Evolutionary conservation across 257 asterid genomes (phyloP), one percentile per base, ranked within the genome.

Genomic region (Prunella vulgaris): DNA sequence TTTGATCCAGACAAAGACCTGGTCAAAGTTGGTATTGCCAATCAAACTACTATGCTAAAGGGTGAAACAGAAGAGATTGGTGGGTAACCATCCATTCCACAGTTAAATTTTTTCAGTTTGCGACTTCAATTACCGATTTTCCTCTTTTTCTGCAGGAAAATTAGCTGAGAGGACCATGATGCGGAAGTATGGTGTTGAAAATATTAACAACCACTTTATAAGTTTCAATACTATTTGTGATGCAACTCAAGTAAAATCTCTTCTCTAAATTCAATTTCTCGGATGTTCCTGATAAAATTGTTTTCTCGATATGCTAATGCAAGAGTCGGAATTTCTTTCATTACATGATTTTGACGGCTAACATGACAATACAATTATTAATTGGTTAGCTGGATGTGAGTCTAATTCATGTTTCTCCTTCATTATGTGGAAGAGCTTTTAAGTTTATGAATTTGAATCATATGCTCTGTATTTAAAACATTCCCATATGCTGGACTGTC

Each of bases 11-110:
- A 86, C 76, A 65, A 20, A 46, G 97, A 94, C 78, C 97, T 94
- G 58, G 81, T 73, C 18, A 94, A 89, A 89, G 77, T 82, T 77
- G 99, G 99, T 71, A 86, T 94, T 78, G 99, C 99, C n/a, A 94
- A 94, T 81, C 99, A 94, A 83, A 94, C 99, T 48, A 94, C 99
- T 8, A 94, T 89, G 99, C 81, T 91, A 70, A 91, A 94, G 84
- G 99, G 97, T 67, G 99, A 94, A 85, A 94, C 97, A 15, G 99
- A 94, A 81, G 97, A 94, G 35, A 90, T 91, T 63, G 98, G 97
- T 89, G 59, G 76, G 95, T 84, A 22, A 20, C 28, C 61, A 71
- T 6, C 67, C 53, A 67, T 12, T 57, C 32, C 25, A 71, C 12
- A 17, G 2, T 42, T 42, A 63, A 30, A 74, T 20, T 46, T 27